Evolutionary conservation across 345 rosid species (phyloP).

Genomic region (Eucalyptus fibrosa): DNA sequence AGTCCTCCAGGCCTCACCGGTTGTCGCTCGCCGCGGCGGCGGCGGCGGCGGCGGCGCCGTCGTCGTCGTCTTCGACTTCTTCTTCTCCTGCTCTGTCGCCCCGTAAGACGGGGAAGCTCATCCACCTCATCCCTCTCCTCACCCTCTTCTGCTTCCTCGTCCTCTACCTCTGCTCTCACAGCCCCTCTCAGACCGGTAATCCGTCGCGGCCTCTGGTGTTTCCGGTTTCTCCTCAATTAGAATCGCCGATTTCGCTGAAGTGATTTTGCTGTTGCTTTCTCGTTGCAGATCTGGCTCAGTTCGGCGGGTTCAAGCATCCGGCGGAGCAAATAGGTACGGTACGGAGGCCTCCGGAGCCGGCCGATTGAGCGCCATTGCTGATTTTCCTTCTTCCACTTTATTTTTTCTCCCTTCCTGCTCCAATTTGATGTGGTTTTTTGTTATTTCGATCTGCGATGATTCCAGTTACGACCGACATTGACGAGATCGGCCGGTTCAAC

Average conservation of each 20-base stretch:
- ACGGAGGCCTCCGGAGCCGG: slow-evolving; percentile 11
- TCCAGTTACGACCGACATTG: slow-evolving; percentile 19
- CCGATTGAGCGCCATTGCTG: neutral
- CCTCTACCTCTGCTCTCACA: slow-evolving; percentile 75
- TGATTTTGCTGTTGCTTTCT: neutral
- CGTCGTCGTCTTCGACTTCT: slow-evolving; percentile 4
- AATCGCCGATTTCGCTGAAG: neutral
- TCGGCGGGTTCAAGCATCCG: slow-evolving; percentile 42
- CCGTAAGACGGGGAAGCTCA: slow-evolving; percentile 39
- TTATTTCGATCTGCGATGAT: neutral
- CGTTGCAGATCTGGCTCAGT: slow-evolving; percentile 69
- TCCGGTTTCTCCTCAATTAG: neutral
- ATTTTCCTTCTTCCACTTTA: neutral
- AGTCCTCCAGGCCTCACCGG: slow-evolving; percentile 45
- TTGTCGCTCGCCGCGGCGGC: slow-evolving; percentile 4
- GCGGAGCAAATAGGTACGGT: slow-evolving; percentile 46
- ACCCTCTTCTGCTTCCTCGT: slow-evolving; percentile 69
- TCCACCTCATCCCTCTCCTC: slow-evolving; percentile 85
- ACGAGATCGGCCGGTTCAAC: slow-evolving; percentile 11
- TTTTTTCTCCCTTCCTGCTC: neutral
- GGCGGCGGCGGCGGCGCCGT: neutral
- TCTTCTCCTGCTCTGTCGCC: slow-evolving; percentile 12
- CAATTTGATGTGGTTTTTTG: neutral
- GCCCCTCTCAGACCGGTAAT: slow-evolving; percentile 64
- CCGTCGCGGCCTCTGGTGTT: neutral